Conservation (phyloP, 306 rosid genomes). For the Trifolium dubium region DNA sequence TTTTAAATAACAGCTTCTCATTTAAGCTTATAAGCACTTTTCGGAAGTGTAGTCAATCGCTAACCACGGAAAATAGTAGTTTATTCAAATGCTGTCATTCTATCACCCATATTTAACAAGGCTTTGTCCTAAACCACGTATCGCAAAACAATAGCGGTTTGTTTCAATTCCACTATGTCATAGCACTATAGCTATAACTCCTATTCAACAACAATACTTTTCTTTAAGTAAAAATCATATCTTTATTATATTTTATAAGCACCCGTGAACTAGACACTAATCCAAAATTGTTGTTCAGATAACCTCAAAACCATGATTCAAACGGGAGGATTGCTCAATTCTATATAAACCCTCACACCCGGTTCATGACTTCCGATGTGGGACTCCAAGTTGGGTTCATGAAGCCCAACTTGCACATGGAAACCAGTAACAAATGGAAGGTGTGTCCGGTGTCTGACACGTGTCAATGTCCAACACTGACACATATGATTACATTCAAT, state of each 20-base stretch:
- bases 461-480: too few relatives aligned
- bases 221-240: neutral
- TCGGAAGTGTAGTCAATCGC: neutral
- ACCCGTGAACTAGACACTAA: neutral
- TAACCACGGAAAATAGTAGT: neutral
- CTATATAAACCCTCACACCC: too few relatives aligned
- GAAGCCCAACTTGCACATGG: too few relatives aligned
- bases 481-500: too few relatives aligned
- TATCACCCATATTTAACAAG: neutral
- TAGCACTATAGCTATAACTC: neutral
- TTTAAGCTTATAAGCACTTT: neutral
- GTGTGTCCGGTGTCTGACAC: too few relatives aligned
- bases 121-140: neutral
- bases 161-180: neutral
- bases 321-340: too few relatives aligned
- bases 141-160: neutral
- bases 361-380: too few relatives aligned
- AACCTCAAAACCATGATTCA: neutral
- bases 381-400: too few relatives aligned
- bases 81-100: neutral
- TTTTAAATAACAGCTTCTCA: neutral
- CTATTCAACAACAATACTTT: neutral
- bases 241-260: neutral
- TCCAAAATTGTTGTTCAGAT: neutral
- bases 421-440: too few relatives aligned